Evolutionary conservation across 441 rosid genomes (phyloP).

Genomic region (Flueggea neowawraea): DNA sequence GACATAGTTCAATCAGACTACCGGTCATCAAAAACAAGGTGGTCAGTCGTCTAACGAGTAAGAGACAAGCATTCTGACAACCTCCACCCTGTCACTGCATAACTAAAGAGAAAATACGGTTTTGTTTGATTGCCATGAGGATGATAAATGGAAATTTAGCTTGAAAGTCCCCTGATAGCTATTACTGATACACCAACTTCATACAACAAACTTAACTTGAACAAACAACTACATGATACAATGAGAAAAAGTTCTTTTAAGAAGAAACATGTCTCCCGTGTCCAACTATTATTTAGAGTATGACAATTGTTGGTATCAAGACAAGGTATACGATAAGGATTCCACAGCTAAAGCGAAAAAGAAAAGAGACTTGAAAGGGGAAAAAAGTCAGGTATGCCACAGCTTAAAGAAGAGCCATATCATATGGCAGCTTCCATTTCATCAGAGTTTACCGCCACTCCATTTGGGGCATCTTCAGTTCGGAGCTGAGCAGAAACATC

Average conservation of each 20-base stretch:
- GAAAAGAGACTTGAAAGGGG: neutral
- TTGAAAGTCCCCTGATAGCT: too few species aligned
- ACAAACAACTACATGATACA: neutral
- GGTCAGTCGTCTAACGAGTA: too few species aligned
- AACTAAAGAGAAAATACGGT: too few species aligned
- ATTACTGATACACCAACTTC: too few species aligned
- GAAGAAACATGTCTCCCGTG: neutral
- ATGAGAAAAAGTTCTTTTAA: too few species aligned
- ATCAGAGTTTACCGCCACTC: conserved; percentile 50
- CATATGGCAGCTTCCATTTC: conserved; percentile 63
- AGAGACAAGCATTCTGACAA: too few species aligned
- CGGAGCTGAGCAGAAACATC: conserved; percentile 44
- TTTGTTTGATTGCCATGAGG: too few species aligned
- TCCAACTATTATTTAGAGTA: neutral
- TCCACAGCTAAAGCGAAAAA: neutral
- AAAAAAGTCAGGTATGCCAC: neutral
- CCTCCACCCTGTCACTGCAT: too few species aligned
- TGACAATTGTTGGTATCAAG: neutral
- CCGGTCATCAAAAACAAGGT: too few species aligned
- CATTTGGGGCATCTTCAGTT: conserved; percentile 45
- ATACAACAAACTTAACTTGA: neutral
- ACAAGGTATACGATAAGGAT: too few species aligned
- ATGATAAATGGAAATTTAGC: too few species aligned
- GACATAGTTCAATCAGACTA: too few species aligned
- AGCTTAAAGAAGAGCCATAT: conserved; percentile 13